phyloP scores from a whole-genome alignment of 148 eudicot species.

The Suaeda aralocaspica region DNA sequence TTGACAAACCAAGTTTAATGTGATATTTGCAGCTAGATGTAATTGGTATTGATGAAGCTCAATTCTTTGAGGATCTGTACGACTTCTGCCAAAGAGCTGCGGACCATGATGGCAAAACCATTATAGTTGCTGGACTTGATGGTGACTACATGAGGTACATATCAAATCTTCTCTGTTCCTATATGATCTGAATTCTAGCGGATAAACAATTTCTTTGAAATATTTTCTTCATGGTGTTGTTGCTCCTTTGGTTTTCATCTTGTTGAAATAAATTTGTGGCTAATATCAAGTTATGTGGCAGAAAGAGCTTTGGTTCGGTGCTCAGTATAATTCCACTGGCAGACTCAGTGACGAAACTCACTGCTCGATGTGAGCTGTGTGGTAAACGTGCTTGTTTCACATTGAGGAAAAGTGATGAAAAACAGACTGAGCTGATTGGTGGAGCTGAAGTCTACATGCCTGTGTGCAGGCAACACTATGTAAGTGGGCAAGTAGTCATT shows the following conservation, averaged over 20 bases:
- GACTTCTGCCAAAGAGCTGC: constrained; percentile 82
- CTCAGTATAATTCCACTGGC: constrained; percentile 89
- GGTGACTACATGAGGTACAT: constrained; percentile 83
- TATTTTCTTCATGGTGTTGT: not conserved
- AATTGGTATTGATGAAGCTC: constrained; percentile 96
- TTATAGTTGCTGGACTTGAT: constrained; percentile 88
- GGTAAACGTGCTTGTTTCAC: constrained; percentile 82
- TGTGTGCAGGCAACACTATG: constrained; percentile 86
- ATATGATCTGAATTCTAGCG: not conserved
- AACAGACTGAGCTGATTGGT: constrained; percentile 73
- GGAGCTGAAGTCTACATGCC: constrained; percentile 98
- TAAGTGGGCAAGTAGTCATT: constrained; percentile 75
- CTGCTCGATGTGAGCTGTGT: constrained; percentile 82
- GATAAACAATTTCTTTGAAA: not conserved
- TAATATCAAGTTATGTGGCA: constrained; percentile 24
- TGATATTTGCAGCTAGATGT: constrained; percentile 60
- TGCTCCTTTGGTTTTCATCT: not conserved
- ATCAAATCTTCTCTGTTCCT: not conserved
- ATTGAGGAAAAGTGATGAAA: constrained; percentile 81
- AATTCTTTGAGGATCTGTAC: constrained; percentile 77
- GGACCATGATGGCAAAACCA: constrained; percentile 81
- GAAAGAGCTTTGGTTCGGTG: constrained; percentile 89
- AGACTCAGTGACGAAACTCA: constrained; percentile 80
- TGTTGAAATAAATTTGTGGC: not conserved
- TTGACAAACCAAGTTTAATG: not conserved